Evolutionary conservation across 345 rosid species (phyloP), one percentile per base, ranked within the genome.

Genomic region (Hibiscus trionum): DNA sequence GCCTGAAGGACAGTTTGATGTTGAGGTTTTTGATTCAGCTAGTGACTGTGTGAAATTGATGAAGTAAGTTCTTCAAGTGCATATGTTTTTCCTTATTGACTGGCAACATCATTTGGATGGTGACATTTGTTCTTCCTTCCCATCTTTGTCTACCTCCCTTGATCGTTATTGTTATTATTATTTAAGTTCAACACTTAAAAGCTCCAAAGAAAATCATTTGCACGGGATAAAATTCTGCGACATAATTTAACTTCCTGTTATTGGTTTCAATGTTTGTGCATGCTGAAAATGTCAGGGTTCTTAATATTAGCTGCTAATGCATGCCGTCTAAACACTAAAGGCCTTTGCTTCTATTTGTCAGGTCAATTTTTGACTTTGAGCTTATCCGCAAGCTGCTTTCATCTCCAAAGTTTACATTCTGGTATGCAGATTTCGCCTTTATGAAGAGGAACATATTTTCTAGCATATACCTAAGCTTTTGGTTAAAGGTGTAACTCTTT

Each of bases 1-100:
- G 71, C 96, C 96, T 44, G 47, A 44, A 72, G 99, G 96, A 75
- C 83, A 82, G 73, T 96, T 91, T 69, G 95, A 93, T 81, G 96
- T 96, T 42, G 99, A 96, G 75, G 97, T 96, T 72, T 90, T 96
- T 84, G 95, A 96, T 84, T 86, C 98, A 2, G 96, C 98, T 1
- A 86, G 80, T 71, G 97, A 96, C 83, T 96, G 88, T 72, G 94
- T 91, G 75, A 88, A 86, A 75, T 73, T 96, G 73, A 91, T 96
- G 97, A 93, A 89, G 98, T 96, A 85, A 83, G 96, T 72, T 46
- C 52, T 79, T 74, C 52, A 61, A 49, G 33, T 16, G 21, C 11
- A 2, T 15, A 27, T 57, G 56, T 33, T 46, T 52, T 33, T 33
- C 17, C 11, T 39, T 42, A 27, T n/a, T 55, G 52, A 47, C 47